These are phyloP conservation scores for Dactylellina sp. DNA, from an alignment of 2,329 filamentous ascomycete species.

Conservation along the genomic window DNA sequence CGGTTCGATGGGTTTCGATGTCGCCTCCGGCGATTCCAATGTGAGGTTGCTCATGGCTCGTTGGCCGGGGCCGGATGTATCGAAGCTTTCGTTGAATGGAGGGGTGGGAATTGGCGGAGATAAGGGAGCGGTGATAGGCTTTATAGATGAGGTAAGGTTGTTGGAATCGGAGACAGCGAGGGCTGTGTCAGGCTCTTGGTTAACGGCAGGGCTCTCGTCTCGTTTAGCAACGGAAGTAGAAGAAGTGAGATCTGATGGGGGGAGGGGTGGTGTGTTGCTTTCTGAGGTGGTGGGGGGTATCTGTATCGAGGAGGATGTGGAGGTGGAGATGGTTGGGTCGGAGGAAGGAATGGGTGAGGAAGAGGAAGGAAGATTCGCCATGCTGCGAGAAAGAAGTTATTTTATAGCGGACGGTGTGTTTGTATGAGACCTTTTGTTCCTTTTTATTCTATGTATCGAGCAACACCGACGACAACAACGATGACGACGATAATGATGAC, in stretches of 20 bases:
- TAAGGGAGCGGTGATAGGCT: conserved; percentile 60
- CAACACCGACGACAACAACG: neutral
- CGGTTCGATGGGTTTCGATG: conserved; percentile 47
- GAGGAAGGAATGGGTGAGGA: conserved; percentile 30
- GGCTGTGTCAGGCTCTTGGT: conserved; percentile 45
- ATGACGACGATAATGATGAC: conserved; percentile 1
- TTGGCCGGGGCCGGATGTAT: conserved; percentile 55
- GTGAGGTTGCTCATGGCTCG: conserved; percentile 60
- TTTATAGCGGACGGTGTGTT: conserved; percentile 7
- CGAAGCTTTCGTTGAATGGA: conserved; percentile 62
- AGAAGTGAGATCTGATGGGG: neutral
- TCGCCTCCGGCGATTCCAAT: conserved; percentile 59
- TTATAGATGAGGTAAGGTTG: conserved; percentile 32
- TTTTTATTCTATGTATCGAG: no score
- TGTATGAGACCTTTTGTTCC: neutral
- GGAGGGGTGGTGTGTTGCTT: no score
- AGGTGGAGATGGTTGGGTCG: conserved; percentile 26
- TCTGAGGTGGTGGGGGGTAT: conserved; percentile 18
- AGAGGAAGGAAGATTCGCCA: conserved; percentile 48
- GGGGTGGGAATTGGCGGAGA: conserved; percentile 60
- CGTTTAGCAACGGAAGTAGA: conserved; percentile 12
- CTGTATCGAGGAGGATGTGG: conserved; percentile 24
- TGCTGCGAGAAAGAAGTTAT: conserved; percentile 21
- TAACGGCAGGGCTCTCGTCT: conserved; percentile 26
- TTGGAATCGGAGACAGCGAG: conserved; percentile 32